Evolutionary conservation across 345 rosid species (phyloP).

Genomic region (Euphorbia tirucalli): DNA sequence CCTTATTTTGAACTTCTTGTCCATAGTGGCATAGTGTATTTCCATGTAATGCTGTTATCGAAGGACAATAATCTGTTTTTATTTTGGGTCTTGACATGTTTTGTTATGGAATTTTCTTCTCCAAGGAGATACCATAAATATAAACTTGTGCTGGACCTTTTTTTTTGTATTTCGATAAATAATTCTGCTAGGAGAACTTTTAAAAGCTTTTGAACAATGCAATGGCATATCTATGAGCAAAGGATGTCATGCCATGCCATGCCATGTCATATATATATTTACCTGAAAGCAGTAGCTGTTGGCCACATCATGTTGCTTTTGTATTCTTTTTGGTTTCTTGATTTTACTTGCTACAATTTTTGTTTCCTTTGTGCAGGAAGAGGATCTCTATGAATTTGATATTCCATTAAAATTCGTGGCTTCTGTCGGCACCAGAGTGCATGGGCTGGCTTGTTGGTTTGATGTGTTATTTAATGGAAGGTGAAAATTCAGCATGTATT

Average conservation of each 20-base stretch:
- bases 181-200: slow-evolving; percentile 4
- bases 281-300: neutral
- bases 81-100: neutral
- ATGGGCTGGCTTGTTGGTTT: slow-evolving; percentile 98
- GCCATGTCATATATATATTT: neutral
- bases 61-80: neutral
- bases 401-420: slow-evolving; percentile 82
- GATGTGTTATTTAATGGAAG: slow-evolving; percentile 93
- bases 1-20: too few relatives aligned
- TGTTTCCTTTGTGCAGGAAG: slow-evolving; percentile 59
- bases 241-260: neutral
- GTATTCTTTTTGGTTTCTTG: slow-evolving; percentile 1
- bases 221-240: neutral
- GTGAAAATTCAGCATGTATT: slow-evolving; percentile 22
- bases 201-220: neutral
- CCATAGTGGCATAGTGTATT: too few relatives aligned
- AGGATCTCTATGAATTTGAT: slow-evolving; percentile 80
- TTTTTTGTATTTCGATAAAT: too few relatives aligned
- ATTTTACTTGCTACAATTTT: neutral
- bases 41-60: neutral
- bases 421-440: slow-evolving; percentile 82
- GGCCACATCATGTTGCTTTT: neutral
- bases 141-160: too few relatives aligned
- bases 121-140: neutral
- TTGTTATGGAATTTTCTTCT: neutral